Evolutionary conservation across 139 green algal genomes (phyloP), one percentile per base, ranked within the genome.

Genomic region (Desmodesmus armatus): DNA sequence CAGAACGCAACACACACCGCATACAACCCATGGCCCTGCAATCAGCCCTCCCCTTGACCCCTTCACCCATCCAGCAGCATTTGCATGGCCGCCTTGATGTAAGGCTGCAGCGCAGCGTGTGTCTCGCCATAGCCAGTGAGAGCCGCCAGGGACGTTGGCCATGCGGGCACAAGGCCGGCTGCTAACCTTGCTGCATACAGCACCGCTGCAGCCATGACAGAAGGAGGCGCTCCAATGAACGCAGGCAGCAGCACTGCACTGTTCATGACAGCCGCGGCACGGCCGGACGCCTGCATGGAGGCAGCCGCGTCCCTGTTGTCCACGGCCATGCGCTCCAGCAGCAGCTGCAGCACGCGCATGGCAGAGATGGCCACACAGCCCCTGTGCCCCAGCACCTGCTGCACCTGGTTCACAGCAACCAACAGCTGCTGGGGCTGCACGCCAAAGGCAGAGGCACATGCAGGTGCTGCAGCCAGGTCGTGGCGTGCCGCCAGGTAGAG

Each of bases 161-260:
- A 87, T 7, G 33, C 41, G 19, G 82, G 82, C 21, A 69, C 23
- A 39, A 87, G 33, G 1, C 82, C 82, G 13, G 43, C 72, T 17
- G 82, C 82, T 9, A 82, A 29, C 41, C 82, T 71, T 27, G 41
- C 89, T 19, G 87, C 89, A 47, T 92, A 94, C 65, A 95, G 76
- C 37, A 95, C 63, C 25, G 89, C 91, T 1, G 89, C 89, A 25
- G 91, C 92, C 25, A 92, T 88, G 31, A 95, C 76, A 17, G 81
- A 91, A 23, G 91, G 91, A 4, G 91, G 87, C 87, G 88, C 94
- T 72, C 94, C 94, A 39, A 94, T 84, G 74, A 95, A 94, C 21
- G 88, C 86, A 31, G 71, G 29, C 29, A 41, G 69, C 49, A n/a
- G 25, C 3, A 33, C 60, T n/a, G 71, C 82, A 43, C 41, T 29